phyloP scores from a whole-genome alignment of 2,329 filamentous ascomycete genomes.

The Colletotrichum camelliae region DNA sequence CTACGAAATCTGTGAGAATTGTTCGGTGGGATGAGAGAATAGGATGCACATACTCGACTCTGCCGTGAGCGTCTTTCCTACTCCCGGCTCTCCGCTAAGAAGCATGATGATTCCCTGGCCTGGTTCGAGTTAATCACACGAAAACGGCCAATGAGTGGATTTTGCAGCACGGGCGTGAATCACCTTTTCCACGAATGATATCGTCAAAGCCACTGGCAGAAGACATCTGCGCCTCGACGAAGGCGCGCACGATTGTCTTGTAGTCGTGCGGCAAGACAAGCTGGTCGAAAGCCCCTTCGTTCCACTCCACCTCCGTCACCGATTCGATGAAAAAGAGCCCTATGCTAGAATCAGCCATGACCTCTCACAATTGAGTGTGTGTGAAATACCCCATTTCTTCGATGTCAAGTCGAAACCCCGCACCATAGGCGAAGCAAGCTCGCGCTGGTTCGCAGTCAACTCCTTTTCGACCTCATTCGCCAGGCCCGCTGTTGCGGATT shows the following conservation, averaged over 20 bases:
- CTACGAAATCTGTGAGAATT: rapidly evolving
- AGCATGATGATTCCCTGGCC: not conserved
- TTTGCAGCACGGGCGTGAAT: rapidly evolving
- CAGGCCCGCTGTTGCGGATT: not conserved
- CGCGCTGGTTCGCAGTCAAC: not conserved
- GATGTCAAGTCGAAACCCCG: not conserved
- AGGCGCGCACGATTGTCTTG: not conserved
- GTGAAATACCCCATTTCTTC: not conserved
- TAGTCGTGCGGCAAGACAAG: not conserved
- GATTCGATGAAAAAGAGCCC: not conserved
- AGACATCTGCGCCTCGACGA: not conserved
- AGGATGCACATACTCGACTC: not conserved
- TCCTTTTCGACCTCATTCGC: not conserved
- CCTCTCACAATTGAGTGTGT: rapidly evolving
- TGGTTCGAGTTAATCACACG: not conserved
- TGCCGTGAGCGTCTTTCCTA: not conserved
- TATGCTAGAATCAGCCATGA: not conserved
- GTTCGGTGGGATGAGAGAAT: rapidly evolving
- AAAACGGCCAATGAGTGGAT: not conserved
- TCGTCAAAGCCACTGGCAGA: not conserved
- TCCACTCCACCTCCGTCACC: not conserved
- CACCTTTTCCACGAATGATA: not conserved
- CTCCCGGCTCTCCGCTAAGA: not conserved
- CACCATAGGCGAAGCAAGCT: not conserved
- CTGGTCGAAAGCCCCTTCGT: not conserved